Percentiles rank a stretch among this genome's conserved stretches.
phyloP scores from a whole-genome alignment of 2,329 filamentous ascomycete genomes.

The Nannizziopsis barbatae region DNA sequence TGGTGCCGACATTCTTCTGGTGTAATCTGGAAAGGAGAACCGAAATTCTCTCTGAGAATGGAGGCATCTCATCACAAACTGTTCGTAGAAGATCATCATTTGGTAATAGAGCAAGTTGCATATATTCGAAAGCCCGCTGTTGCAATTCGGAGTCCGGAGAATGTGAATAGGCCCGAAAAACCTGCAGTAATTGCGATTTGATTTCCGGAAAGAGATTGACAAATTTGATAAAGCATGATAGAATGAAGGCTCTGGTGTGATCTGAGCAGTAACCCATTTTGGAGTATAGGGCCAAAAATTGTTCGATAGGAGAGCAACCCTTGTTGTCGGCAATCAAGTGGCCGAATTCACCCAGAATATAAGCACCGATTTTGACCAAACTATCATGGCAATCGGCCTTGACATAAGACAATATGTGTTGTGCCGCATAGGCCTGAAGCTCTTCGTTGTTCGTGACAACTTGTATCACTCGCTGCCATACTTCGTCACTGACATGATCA shows the following conservation, averaged over 20 bases:
- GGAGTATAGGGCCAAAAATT: conserved; percentile 80
- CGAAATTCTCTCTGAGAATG: conserved; percentile 88
- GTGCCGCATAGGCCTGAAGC: conserved; percentile 88
- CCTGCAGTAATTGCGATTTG: conserved; percentile 81
- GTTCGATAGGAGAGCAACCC: conserved; percentile 91
- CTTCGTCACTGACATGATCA: conserved; percentile 96
- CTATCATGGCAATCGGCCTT: conserved; percentile 95
- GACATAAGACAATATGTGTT: conserved; percentile 83
- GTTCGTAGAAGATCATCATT: conserved; percentile 87
- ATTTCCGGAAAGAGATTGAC: conserved; percentile 98
- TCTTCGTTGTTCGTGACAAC: conserved; percentile 99
- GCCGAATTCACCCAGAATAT: conserved; percentile 91
- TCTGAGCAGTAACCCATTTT: conserved; percentile 86
- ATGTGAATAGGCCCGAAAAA: conserved; percentile 87
- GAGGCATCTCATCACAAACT: conserved; percentile 96
- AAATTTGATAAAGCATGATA: conserved; percentile 94
- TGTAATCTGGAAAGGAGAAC: conserved; percentile 84
- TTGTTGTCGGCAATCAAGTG: conserved; percentile 88
- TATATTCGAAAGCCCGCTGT: conserved; percentile 90
- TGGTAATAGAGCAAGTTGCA: conserved; percentile 70
- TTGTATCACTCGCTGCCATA: conserved; percentile 97
- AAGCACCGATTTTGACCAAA: conserved; percentile 92
- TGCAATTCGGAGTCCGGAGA: conserved; percentile 91
- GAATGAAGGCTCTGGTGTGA: conserved; percentile 79
- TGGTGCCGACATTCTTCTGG: conserved; percentile 84